Evolutionary conservation across 1,139 yeast species (phyloP).

Genomic region (Eremothecium gossypii): DNA sequence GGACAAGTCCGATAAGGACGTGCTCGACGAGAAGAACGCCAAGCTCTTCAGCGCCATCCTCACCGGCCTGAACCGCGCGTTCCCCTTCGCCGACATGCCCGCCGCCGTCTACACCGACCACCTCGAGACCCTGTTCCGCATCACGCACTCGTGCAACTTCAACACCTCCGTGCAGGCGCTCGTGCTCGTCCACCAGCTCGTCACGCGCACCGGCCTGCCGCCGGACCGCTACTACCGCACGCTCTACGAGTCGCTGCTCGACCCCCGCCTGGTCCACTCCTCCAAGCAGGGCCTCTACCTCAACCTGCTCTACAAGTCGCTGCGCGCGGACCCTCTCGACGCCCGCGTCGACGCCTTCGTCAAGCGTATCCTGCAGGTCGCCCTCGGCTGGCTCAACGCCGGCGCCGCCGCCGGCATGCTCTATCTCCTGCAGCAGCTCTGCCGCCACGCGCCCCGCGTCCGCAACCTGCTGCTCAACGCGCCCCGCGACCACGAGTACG

Average conservation of each 20-base stretch:
- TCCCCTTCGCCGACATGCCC: slow-evolving; percentile 80
- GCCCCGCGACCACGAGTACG: slow-evolving; percentile 32
- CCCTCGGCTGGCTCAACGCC: slow-evolving; percentile 75
- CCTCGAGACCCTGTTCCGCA: slow-evolving; percentile 73
- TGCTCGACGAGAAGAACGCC: slow-evolving; percentile 74
- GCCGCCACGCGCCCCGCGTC: slow-evolving; percentile 41
- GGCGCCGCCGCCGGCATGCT: slow-evolving; percentile 92
- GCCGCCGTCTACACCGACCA: slow-evolving; percentile 66
- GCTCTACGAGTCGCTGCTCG: slow-evolving; percentile 80
- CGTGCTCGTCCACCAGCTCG: slow-evolving; percentile 71
- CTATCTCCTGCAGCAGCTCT: slow-evolving; percentile 63
- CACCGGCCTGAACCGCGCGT: slow-evolving; percentile 94
- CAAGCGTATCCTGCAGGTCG: slow-evolving; percentile 79
- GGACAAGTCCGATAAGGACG: slow-evolving; percentile 58
- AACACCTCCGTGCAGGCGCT: slow-evolving; percentile 92
- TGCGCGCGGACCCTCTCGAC: slow-evolving; percentile 58
- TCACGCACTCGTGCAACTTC: slow-evolving; percentile 90
- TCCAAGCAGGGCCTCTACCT: slow-evolving; percentile 86
- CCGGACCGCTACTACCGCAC: slow-evolving; percentile 80
- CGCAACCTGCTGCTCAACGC: slow-evolving; percentile 41
- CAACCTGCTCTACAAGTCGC: slow-evolving; percentile 74
- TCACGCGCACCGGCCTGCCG: slow-evolving; percentile 45
- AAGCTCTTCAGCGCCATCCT: slow-evolving; percentile 82
- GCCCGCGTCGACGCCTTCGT: slow-evolving; percentile 80
- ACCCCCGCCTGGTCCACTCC: slow-evolving; percentile 70